These are phyloP conservation scores for Lotmaria passim DNA, from an alignment of 208 protist species.

Conservation along the genomic window DNA sequence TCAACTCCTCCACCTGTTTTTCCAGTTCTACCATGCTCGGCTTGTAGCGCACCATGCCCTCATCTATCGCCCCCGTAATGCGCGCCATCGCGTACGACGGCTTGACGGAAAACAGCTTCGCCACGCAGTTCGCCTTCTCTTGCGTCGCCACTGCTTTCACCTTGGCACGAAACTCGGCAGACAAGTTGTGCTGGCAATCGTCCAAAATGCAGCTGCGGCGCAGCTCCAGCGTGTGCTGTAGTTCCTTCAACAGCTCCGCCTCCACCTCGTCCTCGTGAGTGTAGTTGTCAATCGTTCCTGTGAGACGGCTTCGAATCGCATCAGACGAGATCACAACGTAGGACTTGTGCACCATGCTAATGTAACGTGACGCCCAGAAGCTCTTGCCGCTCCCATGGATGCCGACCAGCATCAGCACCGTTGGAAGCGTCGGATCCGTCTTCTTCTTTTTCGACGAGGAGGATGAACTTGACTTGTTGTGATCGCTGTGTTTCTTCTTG, in stretches of 20 bases:
- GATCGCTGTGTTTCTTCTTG: conserved; percentile 26
- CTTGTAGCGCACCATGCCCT: conserved; percentile 46
- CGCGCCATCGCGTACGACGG: conserved; percentile 59
- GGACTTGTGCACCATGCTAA: conserved; percentile 62
- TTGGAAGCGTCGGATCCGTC: conserved; percentile 54
- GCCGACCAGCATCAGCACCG: conserved; percentile 66
- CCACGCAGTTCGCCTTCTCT: conserved; percentile 51
- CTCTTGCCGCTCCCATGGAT: conserved; percentile 85
- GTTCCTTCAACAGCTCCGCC: conserved; percentile 52
- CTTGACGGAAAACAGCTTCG: conserved; percentile 71
- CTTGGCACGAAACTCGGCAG: conserved; percentile 48
- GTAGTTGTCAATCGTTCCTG: conserved; percentile 58
- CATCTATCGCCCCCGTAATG: conserved; percentile 57
- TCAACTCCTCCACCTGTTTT: conserved; percentile 39
- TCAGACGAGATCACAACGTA: conserved; percentile 64
- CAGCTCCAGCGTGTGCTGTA: conserved; percentile 46
- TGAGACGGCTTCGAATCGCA: conserved; percentile 44
- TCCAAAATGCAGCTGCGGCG: conserved; percentile 74
- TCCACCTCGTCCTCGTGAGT: conserved; percentile 62
- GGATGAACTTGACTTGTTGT: conserved; percentile 15
- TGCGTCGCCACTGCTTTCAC: conserved; percentile 41
- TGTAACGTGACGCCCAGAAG: conserved; percentile 75
- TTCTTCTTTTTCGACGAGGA: conserved; percentile 29
- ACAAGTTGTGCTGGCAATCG: conserved; percentile 66
- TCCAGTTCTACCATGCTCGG: conserved; percentile 61